A percentile compares a stretch with the other conserved stretches of the same genome.
phyloP scores from a whole-genome alignment of 1,284 basidiomycete genomes.

The Marasmius fiardii region DNA sequence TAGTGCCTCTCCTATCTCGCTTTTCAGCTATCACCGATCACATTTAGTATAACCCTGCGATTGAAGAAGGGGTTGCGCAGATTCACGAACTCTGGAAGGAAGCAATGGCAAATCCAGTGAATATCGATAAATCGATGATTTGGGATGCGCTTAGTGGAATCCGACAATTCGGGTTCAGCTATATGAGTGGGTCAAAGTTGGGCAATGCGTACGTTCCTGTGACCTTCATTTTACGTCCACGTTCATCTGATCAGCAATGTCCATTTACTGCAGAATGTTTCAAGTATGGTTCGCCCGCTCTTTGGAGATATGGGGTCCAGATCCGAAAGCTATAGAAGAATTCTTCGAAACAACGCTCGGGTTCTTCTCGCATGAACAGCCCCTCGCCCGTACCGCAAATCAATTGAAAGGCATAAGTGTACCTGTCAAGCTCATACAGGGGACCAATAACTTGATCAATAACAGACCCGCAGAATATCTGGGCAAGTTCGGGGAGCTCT shows the following conservation, averaged over 20 bases:
- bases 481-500: background rate
- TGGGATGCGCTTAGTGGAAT: background rate
- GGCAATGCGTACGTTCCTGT: background rate
- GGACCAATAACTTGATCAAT: background rate
- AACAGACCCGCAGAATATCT: background rate
- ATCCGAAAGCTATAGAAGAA: background rate
- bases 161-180: background rate
- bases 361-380: background rate
- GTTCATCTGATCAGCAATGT: too few species aligned
- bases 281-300: background rate
- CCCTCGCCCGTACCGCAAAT: background rate
- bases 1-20: background rate
- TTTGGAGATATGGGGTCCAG: background rate
- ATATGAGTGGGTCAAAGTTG: background rate
- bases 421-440: background rate
- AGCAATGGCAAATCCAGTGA: background rate
- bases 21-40: background rate
- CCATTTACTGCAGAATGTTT: background rate
- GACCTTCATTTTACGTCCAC: background rate
- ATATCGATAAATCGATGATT: background rate
- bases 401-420: background rate
- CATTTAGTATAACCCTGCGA: background rate
- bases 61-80: background rate
- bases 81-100: background rate
- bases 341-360: background rate